Evolutionary conservation across 441 rosid genomes (phyloP), one percentile per base, ranked within the genome.

Genomic region (Codiaeum variegatum): DNA sequence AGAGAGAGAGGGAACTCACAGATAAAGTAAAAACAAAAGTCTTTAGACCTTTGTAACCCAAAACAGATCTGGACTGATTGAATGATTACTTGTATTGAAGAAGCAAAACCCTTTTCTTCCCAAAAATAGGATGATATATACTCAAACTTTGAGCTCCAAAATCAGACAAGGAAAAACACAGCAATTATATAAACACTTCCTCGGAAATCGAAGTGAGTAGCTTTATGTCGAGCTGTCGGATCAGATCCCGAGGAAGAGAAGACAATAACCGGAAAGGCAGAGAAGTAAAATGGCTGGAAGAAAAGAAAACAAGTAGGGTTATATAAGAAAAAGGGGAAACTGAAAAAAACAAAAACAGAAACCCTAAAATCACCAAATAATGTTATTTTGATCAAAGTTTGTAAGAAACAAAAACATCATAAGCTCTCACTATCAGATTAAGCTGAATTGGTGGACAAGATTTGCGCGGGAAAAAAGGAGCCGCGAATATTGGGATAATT

Each of bases 401-500:
- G 31, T 69, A 61, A 55, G 70, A 49, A 65, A 65, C 58, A 73
- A 67, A 67, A 69, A 69, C 66, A 84, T 85, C 77, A 83, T 59
- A 68, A 79, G 76, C 77, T 72, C 67, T 86, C 86, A 61, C 75
- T 79, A 70, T 83, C 82, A 60, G 74, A 49, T 54, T 62, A 66
- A 76, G 91, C 87, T 85, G 66, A 72, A 88, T 88, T 88, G 92
- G 73, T 84, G 92, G 83, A 76, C 74, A 88, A 88, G 87, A 77
- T 76, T 83, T 34, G 73, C 70, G 74, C 66, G 73, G 85, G 77
- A 78, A 58, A 79, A 81, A 83, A 76, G 81, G 82, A 78, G 85
- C 83, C 84, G 79, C 86, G 40, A 71, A 60, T 71, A 49, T 71
- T 71, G 75, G 66, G 11, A 40, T 40, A 8, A 40, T 40, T 40